Percentiles rank a stretch among this genome's conserved stretches.
Evolutionary conservation across 1,284 basidiomycete species (phyloP).

Genomic region (Irpex sp.): DNA sequence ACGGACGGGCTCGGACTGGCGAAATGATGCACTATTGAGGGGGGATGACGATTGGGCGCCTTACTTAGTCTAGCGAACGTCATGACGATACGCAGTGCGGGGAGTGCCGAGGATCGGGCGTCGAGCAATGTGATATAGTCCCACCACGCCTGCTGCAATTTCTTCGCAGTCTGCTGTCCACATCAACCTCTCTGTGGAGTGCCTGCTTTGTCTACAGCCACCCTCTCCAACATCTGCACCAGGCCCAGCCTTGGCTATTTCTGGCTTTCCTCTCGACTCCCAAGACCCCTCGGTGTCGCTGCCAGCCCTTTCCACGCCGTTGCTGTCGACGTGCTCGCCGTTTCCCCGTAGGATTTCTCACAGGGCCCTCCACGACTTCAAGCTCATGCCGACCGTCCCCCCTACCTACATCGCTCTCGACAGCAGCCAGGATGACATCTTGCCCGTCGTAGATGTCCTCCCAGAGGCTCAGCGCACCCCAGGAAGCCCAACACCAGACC

Average conservation of each 20-base stretch:
- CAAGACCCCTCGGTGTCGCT: neutral
- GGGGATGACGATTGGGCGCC: too few relatives aligned
- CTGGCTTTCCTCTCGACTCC: neutral
- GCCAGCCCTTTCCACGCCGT: neutral
- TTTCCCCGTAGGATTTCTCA: neutral
- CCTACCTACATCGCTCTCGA: constrained; percentile 10
- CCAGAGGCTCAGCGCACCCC: neutral
- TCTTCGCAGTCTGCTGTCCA: too few relatives aligned
- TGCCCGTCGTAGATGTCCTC: neutral
- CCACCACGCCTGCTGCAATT: too few relatives aligned
- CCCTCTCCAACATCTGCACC: neutral
- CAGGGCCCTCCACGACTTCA: neutral
- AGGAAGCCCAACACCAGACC: constrained; percentile 22
- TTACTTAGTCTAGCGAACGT: too few relatives aligned
- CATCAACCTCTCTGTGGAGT: too few relatives aligned
- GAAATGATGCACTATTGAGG: too few relatives aligned
- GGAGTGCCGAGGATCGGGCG: too few relatives aligned
- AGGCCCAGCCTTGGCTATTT: neutral
- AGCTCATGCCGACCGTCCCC: constrained; percentile 19
- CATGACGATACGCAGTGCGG: too few relatives aligned
- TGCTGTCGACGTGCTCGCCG: neutral
- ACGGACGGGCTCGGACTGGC: too few relatives aligned
- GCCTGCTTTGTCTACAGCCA: neutral
- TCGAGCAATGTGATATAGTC: too few relatives aligned
- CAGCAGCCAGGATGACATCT: constrained; percentile 1